Evolutionary conservation across 2,329 filamentous ascomycete genomes (phyloP).

Genomic region (Cryphonectria parasitica): DNA sequence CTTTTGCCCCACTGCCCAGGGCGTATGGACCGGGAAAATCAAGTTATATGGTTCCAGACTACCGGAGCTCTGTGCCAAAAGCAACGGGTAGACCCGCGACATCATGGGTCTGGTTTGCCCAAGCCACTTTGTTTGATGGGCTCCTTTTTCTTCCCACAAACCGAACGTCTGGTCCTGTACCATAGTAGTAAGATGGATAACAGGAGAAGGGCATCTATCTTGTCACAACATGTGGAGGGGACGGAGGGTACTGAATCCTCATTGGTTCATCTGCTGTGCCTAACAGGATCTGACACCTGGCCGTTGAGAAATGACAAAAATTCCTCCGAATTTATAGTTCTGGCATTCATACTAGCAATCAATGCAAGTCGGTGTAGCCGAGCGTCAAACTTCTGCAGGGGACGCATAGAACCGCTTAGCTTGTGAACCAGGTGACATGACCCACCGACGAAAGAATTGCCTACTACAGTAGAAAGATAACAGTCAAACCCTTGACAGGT

Average conservation of each 20-base stretch:
- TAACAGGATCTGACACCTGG: not conserved
- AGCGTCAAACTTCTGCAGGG: not conserved
- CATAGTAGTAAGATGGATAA: not conserved
- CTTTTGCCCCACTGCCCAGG: not conserved
- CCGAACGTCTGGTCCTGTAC: not conserved
- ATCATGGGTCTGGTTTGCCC: not conserved
- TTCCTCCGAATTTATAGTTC: not conserved
- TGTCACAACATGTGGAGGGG: not conserved
- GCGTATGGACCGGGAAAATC: not conserved
- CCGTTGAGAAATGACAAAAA: not conserved
- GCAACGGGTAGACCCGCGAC: not conserved
- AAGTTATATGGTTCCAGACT: not conserved
- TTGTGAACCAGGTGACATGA: not conserved
- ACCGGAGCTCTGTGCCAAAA: not conserved
- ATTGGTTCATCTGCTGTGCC: not conserved
- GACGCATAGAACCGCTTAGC: not conserved
- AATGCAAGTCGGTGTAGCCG: not conserved
- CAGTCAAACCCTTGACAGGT: not conserved
- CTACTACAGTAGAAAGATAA: not conserved
- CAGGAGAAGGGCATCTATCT: not conserved
- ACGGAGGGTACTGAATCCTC: not conserved
- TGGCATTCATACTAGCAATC: not conserved
- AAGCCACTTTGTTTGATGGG: not conserved
- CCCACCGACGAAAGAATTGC: slow-evolving; percentile 1
- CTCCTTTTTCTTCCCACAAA: not conserved